These are phyloP conservation scores for Vachellia pachyceras DNA, from an alignment of 306 rosid species.

Conservation along the genomic window DNA sequence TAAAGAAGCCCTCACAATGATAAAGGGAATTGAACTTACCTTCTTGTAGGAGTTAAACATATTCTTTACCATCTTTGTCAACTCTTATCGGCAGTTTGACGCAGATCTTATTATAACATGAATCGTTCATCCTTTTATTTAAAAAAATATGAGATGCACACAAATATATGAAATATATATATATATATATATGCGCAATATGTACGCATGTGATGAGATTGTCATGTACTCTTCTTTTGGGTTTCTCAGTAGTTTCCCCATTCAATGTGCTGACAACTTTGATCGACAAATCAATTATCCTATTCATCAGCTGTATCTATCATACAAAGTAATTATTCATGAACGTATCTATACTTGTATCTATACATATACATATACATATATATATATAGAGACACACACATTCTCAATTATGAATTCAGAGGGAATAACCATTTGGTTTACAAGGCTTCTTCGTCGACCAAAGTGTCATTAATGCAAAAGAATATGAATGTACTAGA, in stretches of 20 bases:
- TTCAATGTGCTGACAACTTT: not conserved
- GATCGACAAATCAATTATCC: not conserved
- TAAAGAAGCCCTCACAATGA: too few relatives aligned
- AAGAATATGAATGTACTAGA: not conserved
- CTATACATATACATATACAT: too few relatives aligned
- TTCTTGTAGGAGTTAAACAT: too few relatives aligned
- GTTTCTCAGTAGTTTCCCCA: not conserved
- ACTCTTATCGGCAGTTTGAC: too few relatives aligned
- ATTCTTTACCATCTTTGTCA: too few relatives aligned
- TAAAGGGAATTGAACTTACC: too few relatives aligned
- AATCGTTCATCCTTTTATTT: not conserved
- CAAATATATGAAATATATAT: not conserved
- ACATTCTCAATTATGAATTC: not conserved
- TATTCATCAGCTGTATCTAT: not conserved
- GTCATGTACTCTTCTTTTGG: not conserved
- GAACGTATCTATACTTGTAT: too few relatives aligned
- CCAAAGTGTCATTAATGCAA: too few relatives aligned
- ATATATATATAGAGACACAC: too few relatives aligned
- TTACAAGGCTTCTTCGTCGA: too few relatives aligned
- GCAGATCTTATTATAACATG: not conserved
- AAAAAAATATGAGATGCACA: too few relatives aligned
- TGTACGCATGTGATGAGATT: not conserved
- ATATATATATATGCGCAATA: not conserved
- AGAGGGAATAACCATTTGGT: not conserved
- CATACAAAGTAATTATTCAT: not conserved